phyloP scores from a whole-genome alignment of 1,139 yeast species.

The Yamadazyma blattariae region DNA sequence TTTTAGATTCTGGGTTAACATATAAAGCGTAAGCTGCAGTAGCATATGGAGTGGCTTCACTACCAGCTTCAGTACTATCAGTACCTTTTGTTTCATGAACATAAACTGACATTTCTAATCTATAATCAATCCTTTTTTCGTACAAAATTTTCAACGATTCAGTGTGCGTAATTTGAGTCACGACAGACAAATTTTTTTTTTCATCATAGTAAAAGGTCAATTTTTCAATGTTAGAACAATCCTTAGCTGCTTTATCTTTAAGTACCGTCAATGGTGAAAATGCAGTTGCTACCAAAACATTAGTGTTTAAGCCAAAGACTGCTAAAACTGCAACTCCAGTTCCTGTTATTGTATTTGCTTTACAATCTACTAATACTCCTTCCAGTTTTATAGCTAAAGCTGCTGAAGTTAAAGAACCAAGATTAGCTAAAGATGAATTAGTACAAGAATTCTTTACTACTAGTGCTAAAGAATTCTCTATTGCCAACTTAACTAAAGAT shows the following conservation, averaged over 20 bases:
- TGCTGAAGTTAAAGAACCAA: constrained; percentile 78
- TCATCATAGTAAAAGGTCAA: background rate
- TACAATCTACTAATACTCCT: constrained; percentile 70
- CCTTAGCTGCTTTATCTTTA: constrained; percentile 57
- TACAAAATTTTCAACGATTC: constrained; percentile 1
- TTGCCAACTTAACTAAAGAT: constrained; percentile 54
- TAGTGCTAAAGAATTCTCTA: constrained; percentile 63
- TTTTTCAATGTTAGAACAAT: constrained; percentile 56
- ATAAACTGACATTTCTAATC: constrained; percentile 41
- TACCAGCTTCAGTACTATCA: constrained; percentile 59
- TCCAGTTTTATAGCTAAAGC: constrained; percentile 60
- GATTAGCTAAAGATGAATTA: constrained; percentile 82
- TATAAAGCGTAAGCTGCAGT: constrained; percentile 83
- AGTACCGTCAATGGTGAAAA: constrained; percentile 41
- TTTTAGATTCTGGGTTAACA: constrained; percentile 53
- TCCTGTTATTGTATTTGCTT: constrained; percentile 79
- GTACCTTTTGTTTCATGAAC: constrained; percentile 72
- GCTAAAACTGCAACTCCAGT: constrained; percentile 80
- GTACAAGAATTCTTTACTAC: constrained; percentile 64
- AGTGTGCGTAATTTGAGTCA: constrained; percentile 2
- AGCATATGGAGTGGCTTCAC: constrained; percentile 68
- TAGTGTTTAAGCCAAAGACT: constrained; percentile 90
- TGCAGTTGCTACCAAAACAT: constrained; percentile 59
- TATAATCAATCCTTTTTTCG: background rate
- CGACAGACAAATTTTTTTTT: background rate